phyloP scores from a whole-genome alignment of 805 yeast species.

The Myxozyma mucilagina region DNA sequence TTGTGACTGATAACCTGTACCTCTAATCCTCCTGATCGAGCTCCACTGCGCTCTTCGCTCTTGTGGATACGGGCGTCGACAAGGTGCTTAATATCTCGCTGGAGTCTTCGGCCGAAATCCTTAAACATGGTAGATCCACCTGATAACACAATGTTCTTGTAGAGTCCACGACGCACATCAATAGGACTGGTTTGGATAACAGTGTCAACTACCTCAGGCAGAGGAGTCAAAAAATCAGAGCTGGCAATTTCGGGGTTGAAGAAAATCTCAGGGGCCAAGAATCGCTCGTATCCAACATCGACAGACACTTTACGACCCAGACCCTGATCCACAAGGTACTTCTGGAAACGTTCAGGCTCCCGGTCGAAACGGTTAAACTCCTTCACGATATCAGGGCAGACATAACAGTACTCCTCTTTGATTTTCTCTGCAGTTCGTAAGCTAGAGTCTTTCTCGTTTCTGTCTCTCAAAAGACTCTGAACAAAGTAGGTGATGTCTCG shows the following conservation, averaged over 20 bases:
- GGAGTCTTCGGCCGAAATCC: slow-evolving; percentile 96
- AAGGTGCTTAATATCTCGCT: slow-evolving; percentile 84
- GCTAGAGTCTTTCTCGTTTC: slow-evolving; percentile 93
- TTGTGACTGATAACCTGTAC: slow-evolving; percentile 96
- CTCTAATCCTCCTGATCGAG: slow-evolving; percentile 88
- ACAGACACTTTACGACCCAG: slow-evolving; percentile 65
- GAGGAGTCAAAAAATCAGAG: slow-evolving; percentile 90
- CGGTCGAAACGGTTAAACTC: slow-evolving; percentile 94
- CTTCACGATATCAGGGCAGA: slow-evolving; percentile 95
- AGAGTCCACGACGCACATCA: slow-evolving; percentile 95
- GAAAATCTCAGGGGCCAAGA: slow-evolving; percentile 98
- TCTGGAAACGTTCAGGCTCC: slow-evolving; percentile 91
- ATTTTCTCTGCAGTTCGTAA: slow-evolving; percentile 94
- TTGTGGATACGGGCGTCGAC: slow-evolving; percentile 85
- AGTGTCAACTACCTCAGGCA: slow-evolving; percentile 93
- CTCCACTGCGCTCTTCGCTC: slow-evolving; percentile 71
- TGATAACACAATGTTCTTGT: slow-evolving; percentile 90
- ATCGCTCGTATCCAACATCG: slow-evolving; percentile 96
- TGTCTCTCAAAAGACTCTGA: slow-evolving; percentile 89
- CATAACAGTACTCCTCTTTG: slow-evolving; percentile 95
- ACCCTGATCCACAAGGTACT: slow-evolving; percentile 80
- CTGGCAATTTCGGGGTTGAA: slow-evolving; percentile 97
- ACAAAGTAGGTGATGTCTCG: slow-evolving; percentile 94
- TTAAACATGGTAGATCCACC: slow-evolving; percentile 99
- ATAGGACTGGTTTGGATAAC: slow-evolving; percentile 95